Evolutionary conservation across 257 asterid genomes (phyloP).

Genomic region (Scutellaria barbata): DNA sequence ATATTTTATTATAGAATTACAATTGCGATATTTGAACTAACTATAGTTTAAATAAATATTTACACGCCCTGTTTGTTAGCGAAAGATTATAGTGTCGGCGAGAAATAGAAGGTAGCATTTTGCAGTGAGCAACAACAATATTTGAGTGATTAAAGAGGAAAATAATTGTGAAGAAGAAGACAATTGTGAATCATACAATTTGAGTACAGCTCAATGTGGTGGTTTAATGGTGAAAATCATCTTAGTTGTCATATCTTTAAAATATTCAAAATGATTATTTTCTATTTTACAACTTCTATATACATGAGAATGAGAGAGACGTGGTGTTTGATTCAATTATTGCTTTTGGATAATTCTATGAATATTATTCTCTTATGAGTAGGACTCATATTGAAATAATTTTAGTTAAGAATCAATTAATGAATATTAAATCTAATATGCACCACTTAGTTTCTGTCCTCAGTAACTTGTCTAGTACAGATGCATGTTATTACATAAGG

Average conservation of each 20-base stretch:
- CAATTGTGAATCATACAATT: constrained; percentile 23
- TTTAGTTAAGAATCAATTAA: no score
- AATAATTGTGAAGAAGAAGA: constrained; percentile 22
- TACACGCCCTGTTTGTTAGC: no score
- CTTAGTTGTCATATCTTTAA: constrained; percentile 35
- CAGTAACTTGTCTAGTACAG: no score
- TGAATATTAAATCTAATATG: no score
- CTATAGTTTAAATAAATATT: no score
- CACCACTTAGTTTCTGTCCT: no score
- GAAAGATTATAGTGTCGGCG: neutral
- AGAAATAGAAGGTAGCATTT: neutral
- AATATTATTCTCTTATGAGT: no score
- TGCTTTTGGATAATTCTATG: neutral
- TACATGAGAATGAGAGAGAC: neutral
- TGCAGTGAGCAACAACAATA: no score
- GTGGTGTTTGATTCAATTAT: neutral
- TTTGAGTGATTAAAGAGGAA: neutral
- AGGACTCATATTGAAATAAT: no score
- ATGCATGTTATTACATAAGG: no score
- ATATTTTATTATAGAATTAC: no score
- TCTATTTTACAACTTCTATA: neutral
- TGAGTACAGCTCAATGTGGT: constrained; percentile 34
- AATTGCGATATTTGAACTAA: no score
- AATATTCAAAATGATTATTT: constrained; percentile 20
- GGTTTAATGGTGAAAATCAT: constrained; percentile 27